Base-by-base conservation (phyloP, 306 rosid genomes). In the Albizia julibrissin region DNA sequence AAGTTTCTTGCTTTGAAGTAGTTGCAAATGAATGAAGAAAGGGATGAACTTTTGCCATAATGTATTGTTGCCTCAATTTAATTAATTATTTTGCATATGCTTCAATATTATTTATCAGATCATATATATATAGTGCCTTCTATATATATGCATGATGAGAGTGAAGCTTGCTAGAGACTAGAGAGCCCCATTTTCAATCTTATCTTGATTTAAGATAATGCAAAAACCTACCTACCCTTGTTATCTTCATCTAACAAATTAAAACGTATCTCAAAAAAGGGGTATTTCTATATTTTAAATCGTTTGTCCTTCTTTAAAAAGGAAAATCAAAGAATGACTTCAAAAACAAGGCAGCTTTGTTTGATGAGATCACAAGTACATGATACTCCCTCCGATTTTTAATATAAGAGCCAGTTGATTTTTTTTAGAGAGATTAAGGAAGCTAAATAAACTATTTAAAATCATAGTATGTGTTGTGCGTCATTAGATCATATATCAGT, bases 1-100 rank as follows among this genome's bases (percentile, higher is more conserved):
- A 91, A 52, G 85, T 91, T 58, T 89, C 95, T 86, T 88, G 91
- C 65, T 88, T 85, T 22, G 92, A 91, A 75, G 85, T 44, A 40
- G 85, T 50, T 46, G 81, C 18, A 66, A 85, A 86, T 21, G 88
- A 85, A 74, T 61, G 26, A 39, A 78, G n/a, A 39, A 79, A 43
- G 31, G 97, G 97, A 59, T 91, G 89, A 78, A 88, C 85, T 81
- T 78, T 89, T 70, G 80, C 87, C 89, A 88, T 37, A 6, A 37
- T 52, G 3, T 19, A 11, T 52, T 5, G 39, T 2, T 84, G 58
- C 70, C 66, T 81, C 71, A 73, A 69, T 26, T 71, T 68, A n/a
- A n/a, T 52, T 50, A 50, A 50, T 5, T 49, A n/a, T n/a, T n/a
- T 52, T 21, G 71, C 27, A 4, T 59, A 8, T 54, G 22, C 47